phyloP scores from a whole-genome alignment of 345 rosid species.

The Sonneratia alba region DNA sequence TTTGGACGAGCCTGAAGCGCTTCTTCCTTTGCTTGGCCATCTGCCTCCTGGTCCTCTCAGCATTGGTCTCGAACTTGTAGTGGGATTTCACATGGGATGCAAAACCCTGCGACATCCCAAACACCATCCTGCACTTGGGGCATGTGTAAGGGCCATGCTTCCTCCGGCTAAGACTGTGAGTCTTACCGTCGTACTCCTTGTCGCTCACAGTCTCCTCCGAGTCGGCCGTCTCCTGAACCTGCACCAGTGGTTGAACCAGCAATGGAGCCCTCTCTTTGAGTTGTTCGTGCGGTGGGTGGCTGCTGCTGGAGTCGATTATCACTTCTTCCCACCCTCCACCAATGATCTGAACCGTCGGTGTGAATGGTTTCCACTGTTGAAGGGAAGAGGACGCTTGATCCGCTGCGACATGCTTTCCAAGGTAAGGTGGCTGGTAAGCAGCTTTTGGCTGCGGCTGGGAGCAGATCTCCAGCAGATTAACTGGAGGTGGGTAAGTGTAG shows the following conservation, averaged over 20 bases:
- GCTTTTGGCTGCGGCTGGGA: too few relatives aligned
- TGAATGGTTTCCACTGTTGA: not conserved
- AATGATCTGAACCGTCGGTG: not conserved
- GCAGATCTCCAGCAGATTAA: not conserved
- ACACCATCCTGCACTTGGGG: conserved; percentile 14
- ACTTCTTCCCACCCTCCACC: not conserved
- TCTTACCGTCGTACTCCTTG: conserved; percentile 15
- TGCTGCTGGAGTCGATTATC: not conserved
- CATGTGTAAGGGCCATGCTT: conserved; percentile 21
- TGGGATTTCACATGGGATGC: conserved; percentile 18
- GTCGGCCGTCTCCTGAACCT: not conserved
- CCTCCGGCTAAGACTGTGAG: conserved; percentile 15
- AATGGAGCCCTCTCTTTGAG: not conserved
- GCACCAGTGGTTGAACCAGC: not conserved
- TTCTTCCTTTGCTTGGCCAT: conserved; percentile 12
- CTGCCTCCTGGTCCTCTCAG: conserved; percentile 15
- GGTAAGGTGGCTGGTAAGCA: too few relatives aligned
- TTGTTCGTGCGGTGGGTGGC: too few relatives aligned
- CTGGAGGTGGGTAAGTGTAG: not conserved
- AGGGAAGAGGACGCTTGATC: too few relatives aligned
- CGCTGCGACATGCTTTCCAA: too few relatives aligned
- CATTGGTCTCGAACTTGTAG: conserved; percentile 13
- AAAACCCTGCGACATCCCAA: conserved; percentile 10
- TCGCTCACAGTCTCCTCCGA: not conserved
- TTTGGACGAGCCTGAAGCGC: conserved; percentile 3